Percentiles rank a stretch among this genome's conserved stretches.
Evolutionary conservation across 345 rosid species (phyloP).

Genomic region (Eutrema heterophyllum): DNA sequence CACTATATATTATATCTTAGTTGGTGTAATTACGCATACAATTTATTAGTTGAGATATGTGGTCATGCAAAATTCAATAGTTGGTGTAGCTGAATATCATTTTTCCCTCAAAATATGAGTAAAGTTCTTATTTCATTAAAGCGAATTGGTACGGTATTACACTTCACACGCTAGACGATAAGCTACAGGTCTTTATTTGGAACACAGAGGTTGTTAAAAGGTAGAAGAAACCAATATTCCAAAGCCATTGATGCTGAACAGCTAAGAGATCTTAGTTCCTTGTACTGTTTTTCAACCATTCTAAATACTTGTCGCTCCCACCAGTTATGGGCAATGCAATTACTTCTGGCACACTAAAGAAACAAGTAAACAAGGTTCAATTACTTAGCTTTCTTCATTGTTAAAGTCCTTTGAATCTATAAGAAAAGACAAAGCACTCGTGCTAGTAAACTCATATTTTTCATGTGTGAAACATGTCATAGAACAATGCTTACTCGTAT

Average conservation of each 20-base stretch:
- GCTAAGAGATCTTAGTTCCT: constrained; percentile 46
- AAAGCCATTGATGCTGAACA: constrained; percentile 8
- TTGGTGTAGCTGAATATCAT: too few species aligned
- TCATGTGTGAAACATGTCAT: background rate
- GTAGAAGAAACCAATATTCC: constrained; percentile 2
- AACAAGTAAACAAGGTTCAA: background rate
- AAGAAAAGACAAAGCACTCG: background rate
- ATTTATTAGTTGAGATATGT: too few species aligned
- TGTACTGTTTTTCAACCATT: constrained; percentile 83
- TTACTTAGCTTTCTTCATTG: background rate
- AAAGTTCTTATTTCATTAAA: background rate
- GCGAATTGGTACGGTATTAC: background rate
- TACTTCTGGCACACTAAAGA: constrained; percentile 77
- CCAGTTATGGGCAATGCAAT: constrained; percentile 81
- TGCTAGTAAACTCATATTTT: background rate
- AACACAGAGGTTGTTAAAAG: background rate
- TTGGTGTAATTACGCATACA: too few species aligned
- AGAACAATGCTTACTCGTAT: constrained; percentile 67
- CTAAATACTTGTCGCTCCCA: constrained; percentile 66
- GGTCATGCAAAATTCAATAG: too few species aligned
- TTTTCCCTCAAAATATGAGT: background rate
- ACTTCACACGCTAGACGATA: background rate
- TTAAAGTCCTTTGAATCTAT: background rate
- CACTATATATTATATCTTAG: too few species aligned
- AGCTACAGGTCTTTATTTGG: background rate